Conservation (phyloP, 495 filamentous ascomycete species). For the Glonium stellatum region DNA sequence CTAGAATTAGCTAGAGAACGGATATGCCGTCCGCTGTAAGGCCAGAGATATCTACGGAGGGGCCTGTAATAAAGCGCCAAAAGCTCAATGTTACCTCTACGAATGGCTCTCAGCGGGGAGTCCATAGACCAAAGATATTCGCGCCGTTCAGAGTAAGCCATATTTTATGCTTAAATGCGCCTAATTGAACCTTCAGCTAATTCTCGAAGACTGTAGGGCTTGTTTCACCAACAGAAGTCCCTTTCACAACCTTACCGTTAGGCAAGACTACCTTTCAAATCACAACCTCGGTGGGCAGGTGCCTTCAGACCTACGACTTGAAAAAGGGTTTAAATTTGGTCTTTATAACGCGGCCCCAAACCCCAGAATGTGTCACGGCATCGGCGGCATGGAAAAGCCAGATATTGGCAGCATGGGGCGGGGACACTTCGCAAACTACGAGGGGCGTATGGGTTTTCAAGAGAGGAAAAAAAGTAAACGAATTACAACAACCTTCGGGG, state of each 20-base stretch:
- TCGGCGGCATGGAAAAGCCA: constrained; percentile 82
- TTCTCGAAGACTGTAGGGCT: constrained; percentile 71
- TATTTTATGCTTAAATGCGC: neutral
- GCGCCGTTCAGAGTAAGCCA: constrained; percentile 77
- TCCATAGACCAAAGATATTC: constrained; percentile 62
- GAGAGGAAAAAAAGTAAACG: constrained; percentile 77
- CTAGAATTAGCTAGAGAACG: neutral
- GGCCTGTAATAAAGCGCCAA: constrained; percentile 41
- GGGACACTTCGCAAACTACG: constrained; percentile 40
- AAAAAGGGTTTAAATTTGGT: constrained; percentile 80
- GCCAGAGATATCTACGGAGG: constrained; percentile 4
- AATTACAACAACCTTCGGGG: constrained; percentile 54
- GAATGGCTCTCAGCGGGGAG: constrained; percentile 32
- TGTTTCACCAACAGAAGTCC: constrained; percentile 80
- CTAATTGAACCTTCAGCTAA: constrained; percentile 4
- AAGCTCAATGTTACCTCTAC: constrained; percentile 82
- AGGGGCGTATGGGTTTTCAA: constrained; percentile 90
- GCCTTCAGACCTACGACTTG: constrained; percentile 90
- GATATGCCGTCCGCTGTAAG: constrained; percentile 14
- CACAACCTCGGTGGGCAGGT: constrained; percentile 84
- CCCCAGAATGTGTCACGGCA: constrained; percentile 76
- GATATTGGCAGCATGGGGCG: constrained; percentile 80
- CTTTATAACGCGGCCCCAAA: constrained; percentile 85
- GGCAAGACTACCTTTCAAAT: constrained; percentile 95
- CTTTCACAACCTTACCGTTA: constrained; percentile 79